Evolutionary conservation across 2,329 filamentous ascomycete species (phyloP).

Genomic region (Trichoderma hamatum): DNA sequence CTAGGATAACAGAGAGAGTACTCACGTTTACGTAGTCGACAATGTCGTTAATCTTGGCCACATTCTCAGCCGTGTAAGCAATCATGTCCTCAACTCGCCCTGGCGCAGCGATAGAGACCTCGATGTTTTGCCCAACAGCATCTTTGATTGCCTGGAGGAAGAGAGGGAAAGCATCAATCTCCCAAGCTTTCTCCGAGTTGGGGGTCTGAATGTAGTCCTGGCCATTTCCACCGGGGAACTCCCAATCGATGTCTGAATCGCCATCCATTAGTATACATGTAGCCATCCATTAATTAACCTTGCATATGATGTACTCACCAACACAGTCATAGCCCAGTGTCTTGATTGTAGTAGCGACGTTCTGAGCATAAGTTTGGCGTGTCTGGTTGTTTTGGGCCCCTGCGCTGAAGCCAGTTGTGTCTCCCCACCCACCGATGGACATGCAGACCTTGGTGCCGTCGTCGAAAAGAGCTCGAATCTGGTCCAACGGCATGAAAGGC

Average conservation of each 20-base stretch:
- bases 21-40: constrained; percentile 66
- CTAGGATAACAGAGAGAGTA: background rate
- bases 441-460: constrained; percentile 62
- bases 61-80: constrained; percentile 60
- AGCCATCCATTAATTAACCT: background rate
- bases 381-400: constrained; percentile 52
- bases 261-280: background rate
- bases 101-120: constrained; percentile 69
- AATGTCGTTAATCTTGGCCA: constrained; percentile 60
- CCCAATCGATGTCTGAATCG: constrained; percentile 66
- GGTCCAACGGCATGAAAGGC: constrained; percentile 56
- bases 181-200: constrained; percentile 60
- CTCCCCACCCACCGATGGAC: constrained; percentile 68
- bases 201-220: constrained; percentile 66
- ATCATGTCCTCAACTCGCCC: constrained; percentile 67
- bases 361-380: constrained; percentile 58
- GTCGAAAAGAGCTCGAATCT: constrained; percentile 56
- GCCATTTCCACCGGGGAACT: constrained; percentile 65
- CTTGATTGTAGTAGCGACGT: constrained; percentile 57
- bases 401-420: constrained; percentile 57
- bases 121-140: constrained; percentile 58
- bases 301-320: constrained; percentile 42
- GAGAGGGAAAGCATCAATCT: constrained; percentile 64
- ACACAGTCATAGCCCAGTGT: constrained; percentile 63
- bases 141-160: constrained; percentile 61